Evolutionary conservation across 345 rosid species (phyloP), one percentile per base, ranked within the genome.

Genomic region (Atalantia buxifolia): DNA sequence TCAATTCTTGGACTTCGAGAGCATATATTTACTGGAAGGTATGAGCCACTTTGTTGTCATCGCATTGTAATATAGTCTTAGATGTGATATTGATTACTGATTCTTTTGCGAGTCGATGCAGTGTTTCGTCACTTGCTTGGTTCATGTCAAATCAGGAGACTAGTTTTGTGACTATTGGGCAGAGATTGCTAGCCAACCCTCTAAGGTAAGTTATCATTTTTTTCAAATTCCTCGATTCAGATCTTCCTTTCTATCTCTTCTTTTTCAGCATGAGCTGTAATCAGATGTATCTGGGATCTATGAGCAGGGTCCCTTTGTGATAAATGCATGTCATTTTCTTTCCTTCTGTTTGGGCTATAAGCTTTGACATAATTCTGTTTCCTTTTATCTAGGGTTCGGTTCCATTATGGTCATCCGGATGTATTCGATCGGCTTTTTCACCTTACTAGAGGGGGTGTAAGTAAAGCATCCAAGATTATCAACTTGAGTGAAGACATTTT

Each of bases 61-160:
- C 72, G 71, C 27, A 38, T 75, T 67, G 33, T 16, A 68, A 25
- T 36, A 50, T 71, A 25, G 28, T 73, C 74, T 63, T 80, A 6
- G 61, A 55, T 27, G 7, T 63, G 48, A 33, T 62, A 30, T 22
- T 27, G 21, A 18, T 35, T 75, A 30, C 24, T 33, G n/a, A 48
- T 81, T 16, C 66, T 38, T 80, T 80, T 64, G 35, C 25, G 63
- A 9, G 64, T 74, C 61, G 80, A 73, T 86, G 84, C 92, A 97
- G 99, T 83, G 99, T 97, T 82, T 97, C 99, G 55, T 97, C 99
- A 76, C 98, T 97, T 67, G 99, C 99, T 22, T 97, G 99, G 99
- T 94, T 97, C 84, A 94, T 97, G 98, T 97, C 99, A 72, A 94
- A 93, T 92, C 99, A 94, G 89, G 99, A 97, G 85, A 97, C 95